A percentile compares a stretch with the other conserved stretches of the same genome.
Conservation (phyloP, 495 filamentous ascomycete species). For the Annulohypoxylon nitens region DNA sequence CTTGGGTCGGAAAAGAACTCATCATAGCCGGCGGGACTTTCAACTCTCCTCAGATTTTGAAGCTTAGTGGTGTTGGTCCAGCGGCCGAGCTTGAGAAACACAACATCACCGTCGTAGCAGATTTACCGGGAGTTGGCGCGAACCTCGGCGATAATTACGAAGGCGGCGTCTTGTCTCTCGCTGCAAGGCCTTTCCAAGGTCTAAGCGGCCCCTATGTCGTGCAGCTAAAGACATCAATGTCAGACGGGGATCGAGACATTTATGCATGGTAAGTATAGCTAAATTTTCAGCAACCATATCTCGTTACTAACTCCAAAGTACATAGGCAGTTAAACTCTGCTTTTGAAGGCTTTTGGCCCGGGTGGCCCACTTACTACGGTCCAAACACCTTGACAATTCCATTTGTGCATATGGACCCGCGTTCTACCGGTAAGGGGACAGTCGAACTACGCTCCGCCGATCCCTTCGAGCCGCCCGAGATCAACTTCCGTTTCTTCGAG, state of each 20-base stretch:
- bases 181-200: constrained; percentile 32
- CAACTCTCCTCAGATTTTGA: constrained; percentile 69
- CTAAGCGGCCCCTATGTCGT: constrained; percentile 40
- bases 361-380: constrained; percentile 42
- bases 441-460: constrained; percentile 60
- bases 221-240: constrained; percentile 50
- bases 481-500: constrained; percentile 65
- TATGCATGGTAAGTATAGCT: constrained; percentile 39
- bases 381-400: constrained; percentile 33
- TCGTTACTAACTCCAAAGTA: constrained; percentile 18
- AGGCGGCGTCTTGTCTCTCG: constrained; percentile 47
- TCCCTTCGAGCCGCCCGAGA: constrained; percentile 60
- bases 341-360: constrained; percentile 56
- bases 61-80: constrained; percentile 68
- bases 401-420: constrained; percentile 49
- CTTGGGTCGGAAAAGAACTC: constrained; percentile 58
- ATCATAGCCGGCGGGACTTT: constrained; percentile 68
- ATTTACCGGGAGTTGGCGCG: constrained; percentile 68
- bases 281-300: background rate
- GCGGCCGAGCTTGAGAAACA: constrained; percentile 61
- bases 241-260: constrained; percentile 40
- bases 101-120: constrained; percentile 60
- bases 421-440: constrained; percentile 51
- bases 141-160: constrained; percentile 69
- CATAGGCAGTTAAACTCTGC: constrained; percentile 47